Base-by-base conservation (phyloP, 371 early-diverging fungal species). In the Blyttiomyces sp. region DNA sequence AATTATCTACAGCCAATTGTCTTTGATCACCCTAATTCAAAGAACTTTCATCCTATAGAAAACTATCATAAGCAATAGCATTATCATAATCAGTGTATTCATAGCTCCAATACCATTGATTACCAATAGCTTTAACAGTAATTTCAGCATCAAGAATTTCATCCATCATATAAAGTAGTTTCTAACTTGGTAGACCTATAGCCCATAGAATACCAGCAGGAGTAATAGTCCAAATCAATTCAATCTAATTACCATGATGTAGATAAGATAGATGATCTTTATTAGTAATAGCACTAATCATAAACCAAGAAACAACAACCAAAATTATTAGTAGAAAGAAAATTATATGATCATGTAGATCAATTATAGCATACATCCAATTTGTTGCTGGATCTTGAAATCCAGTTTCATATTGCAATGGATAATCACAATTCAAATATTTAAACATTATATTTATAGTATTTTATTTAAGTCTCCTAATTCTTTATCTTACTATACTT, bases 131-230 rank as follows among this genome's bases (percentile, higher is more conserved):
- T 54, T 54, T 54, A n/a, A 33, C 54, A 36, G 54, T 43, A 31
- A 68, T 51, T 68, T 68, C 68, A 63, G 72, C 69, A 61, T 71
- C 68, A 59, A n/a, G n/a, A n/a, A n/a, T n/a, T n/a, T n/a, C n/a
- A n/a, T n/a, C n/a, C n/a, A n/a, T n/a, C n/a, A 59, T 63, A 69
- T 68, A 68, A 32, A 63, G 46, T 55, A 70, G 68, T 28, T 53
- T 28, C 32, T 46, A 50, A 68, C 69, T 68, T 54, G 69, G 69
- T 53, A 63, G 46, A 61, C 69, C 69, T 54, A 68, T 68, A 36
- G 70, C 63, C 69, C 69, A 68, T 61, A 69, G 62, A 63, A 68
- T 68, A 60, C 45, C 53, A 43, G 66, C 67, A 19, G 68, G 68
- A 17, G 61, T 68, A 35, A 61, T 42, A 44, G 68, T 68, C 68